Evolutionary conservation across 768 basidiomycete species (phyloP).

Genomic region (Tylopilus sp.): DNA sequence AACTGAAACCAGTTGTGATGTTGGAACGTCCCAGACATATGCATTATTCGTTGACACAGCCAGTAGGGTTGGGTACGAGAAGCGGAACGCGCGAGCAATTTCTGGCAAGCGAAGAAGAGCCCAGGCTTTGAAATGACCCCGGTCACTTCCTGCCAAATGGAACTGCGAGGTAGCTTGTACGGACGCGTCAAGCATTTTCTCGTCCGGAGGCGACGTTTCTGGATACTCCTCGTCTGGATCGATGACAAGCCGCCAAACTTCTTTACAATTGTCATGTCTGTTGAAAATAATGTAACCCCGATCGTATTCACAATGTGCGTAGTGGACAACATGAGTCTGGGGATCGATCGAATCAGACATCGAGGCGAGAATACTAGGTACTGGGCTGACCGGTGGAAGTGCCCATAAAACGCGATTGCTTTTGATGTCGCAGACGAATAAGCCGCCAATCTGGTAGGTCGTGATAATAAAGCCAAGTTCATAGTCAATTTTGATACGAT

Average conservation of each 20-base stretch:
- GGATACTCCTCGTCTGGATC: slow-evolving; percentile 28
- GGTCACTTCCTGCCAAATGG: slow-evolving; percentile 10
- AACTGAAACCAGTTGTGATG: slow-evolving; percentile 45
- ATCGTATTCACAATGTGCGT: slow-evolving; percentile 73
- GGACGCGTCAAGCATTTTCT: slow-evolving; percentile 24
- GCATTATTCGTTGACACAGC: slow-evolving; percentile 43
- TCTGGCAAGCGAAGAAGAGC: slow-evolving; percentile 50
- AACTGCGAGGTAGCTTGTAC: slow-evolving; percentile 16
- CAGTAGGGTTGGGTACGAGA: slow-evolving; percentile 64
- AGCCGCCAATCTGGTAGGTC: slow-evolving; percentile 52
- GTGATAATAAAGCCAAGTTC: slow-evolving; percentile 54
- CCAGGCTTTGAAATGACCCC: slow-evolving; percentile 63
- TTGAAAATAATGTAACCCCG: slow-evolving; percentile 72
- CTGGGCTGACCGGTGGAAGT: slow-evolving; percentile 46
- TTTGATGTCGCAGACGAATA: slow-evolving; percentile 55
- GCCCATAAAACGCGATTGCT: slow-evolving; percentile 55
- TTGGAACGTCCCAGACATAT: slow-evolving; percentile 62
- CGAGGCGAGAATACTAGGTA: neutral
- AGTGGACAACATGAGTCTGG: slow-evolving; percentile 19
- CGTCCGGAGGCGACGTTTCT: slow-evolving; percentile 33
- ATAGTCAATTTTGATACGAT: slow-evolving; percentile 78
- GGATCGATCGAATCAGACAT: slow-evolving; percentile 1
- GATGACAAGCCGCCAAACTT: slow-evolving; percentile 61
- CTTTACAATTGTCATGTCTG: slow-evolving; percentile 51
- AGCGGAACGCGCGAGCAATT: slow-evolving; percentile 52